These are phyloP conservation scores for Triticum timopheevii DNA, from an alignment of 176 grass and related monocot species.

Conservation along the genomic window DNA sequence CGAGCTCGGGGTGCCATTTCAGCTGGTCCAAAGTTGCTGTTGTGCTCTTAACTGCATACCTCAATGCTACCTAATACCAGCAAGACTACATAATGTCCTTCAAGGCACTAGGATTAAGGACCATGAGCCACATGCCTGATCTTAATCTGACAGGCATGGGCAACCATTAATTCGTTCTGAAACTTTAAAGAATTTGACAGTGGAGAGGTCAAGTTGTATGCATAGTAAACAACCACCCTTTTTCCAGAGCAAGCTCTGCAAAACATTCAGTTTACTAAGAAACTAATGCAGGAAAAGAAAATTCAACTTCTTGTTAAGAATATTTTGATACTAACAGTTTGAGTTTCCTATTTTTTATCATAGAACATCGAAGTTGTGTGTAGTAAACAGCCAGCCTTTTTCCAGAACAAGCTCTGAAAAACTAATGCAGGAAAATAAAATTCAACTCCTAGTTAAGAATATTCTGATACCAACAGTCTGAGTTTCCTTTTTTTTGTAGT, in stretches of 20 bases:
- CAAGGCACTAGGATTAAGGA: slow-evolving; percentile 12
- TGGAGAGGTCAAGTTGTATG: slow-evolving; percentile 2
- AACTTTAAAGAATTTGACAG: not conserved
- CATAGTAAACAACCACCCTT: not conserved
- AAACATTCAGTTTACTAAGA: not conserved
- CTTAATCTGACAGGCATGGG: not conserved
- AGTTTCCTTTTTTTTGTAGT: not conserved
- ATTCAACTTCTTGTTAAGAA: slow-evolving; percentile 4
- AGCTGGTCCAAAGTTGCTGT: not conserved
- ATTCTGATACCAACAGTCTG: slow-evolving; percentile 2
- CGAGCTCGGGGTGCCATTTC: not conserved
- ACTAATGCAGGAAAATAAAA: not conserved
- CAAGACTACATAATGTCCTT: not conserved
- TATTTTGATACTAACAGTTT: slow-evolving; percentile 19
- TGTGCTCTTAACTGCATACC: not conserved
- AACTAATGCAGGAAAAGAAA: not conserved
- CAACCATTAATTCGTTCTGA: not conserved
- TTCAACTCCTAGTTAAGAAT: slow-evolving; percentile 15
- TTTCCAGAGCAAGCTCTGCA: not conserved
- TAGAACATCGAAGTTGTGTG: not conserved
- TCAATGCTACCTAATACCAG: slow-evolving; percentile 19
- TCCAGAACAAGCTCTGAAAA: not conserved
- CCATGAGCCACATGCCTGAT: slow-evolving; percentile 20
- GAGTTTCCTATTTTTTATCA: not conserved
- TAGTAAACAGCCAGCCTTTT: not conserved